Evolutionary conservation across 345 rosid species (phyloP).

Genomic region (Bruguiera sexangula): DNA sequence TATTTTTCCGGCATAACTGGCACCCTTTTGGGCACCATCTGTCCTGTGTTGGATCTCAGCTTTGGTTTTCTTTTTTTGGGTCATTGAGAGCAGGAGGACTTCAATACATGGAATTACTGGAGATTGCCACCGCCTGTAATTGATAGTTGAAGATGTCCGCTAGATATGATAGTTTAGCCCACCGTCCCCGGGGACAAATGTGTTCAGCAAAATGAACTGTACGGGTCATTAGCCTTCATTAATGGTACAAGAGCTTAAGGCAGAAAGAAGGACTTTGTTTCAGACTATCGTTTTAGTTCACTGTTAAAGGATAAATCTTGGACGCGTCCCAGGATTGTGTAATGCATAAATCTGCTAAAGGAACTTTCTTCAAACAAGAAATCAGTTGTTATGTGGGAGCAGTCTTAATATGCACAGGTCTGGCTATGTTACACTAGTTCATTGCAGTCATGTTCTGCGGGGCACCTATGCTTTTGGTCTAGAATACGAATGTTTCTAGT

Average conservation of each 20-base stretch:
- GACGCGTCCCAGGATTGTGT: too few relatives aligned
- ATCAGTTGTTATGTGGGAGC: not conserved
- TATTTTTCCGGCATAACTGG: not conserved
- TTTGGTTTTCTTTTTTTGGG: constrained; percentile 4
- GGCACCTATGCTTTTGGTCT: not conserved
- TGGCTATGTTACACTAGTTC: not conserved
- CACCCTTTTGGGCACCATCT: not conserved
- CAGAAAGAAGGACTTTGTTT: not conserved
- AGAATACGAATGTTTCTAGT: too few relatives aligned
- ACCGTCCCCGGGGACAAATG: not conserved
- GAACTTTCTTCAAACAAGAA: not conserved
- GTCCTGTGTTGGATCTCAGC: not conserved
- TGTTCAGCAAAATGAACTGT: not conserved
- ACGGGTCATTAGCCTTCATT: constrained; percentile 5
- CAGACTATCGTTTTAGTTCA: not conserved
- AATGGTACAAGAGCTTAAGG: not conserved
- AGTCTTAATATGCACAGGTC: not conserved
- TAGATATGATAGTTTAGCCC: constrained; percentile 1
- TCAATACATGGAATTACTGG: constrained; percentile 93
- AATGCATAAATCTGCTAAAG: not conserved
- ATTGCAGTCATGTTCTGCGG: not conserved
- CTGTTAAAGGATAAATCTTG: too few relatives aligned
- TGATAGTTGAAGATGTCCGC: constrained; percentile 33
- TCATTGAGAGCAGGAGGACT: constrained; percentile 63
- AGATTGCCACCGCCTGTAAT: constrained; percentile 61